Evolutionary conservation across 345 rosid species (phyloP).

Genomic region (Populus deltoides): DNA sequence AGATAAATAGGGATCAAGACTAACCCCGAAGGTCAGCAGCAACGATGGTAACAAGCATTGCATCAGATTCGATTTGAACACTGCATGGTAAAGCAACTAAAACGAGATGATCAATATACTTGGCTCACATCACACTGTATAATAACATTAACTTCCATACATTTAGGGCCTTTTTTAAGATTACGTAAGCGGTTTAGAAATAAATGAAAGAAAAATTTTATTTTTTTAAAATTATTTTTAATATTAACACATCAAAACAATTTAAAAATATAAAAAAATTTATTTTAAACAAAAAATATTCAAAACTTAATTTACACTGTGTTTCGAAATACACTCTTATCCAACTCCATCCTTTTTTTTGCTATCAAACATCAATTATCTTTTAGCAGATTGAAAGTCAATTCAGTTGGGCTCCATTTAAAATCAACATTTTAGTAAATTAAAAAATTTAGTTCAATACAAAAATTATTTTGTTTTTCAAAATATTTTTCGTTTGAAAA

Average conservation of each 20-base stretch:
- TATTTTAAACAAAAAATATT: no score
- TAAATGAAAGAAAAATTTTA: no score
- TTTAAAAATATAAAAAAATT: no score
- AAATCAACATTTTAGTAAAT: neutral
- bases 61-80: conserved; percentile 25
- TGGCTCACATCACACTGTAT: neutral
- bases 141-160: no score
- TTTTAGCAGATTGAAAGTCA: neutral
- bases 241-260: no score
- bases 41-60: conserved; percentile 3
- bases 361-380: neutral
- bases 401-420: neutral
- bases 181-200: no score
- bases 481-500: no score
- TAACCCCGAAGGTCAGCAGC: conserved; percentile 27
- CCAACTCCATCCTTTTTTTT: no score
- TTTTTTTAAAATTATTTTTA: no score
- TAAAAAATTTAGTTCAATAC: neutral
- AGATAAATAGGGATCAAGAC: conserved; percentile 11
- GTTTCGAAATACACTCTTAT: no score
- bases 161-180: no score
- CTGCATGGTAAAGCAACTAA: conserved; percentile 31
- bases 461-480: conserved; percentile 7
- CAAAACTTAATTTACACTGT: no score
- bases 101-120: neutral